Conservation (phyloP, 208 protist species). For the Tritrichomonas foetus region DNA sequence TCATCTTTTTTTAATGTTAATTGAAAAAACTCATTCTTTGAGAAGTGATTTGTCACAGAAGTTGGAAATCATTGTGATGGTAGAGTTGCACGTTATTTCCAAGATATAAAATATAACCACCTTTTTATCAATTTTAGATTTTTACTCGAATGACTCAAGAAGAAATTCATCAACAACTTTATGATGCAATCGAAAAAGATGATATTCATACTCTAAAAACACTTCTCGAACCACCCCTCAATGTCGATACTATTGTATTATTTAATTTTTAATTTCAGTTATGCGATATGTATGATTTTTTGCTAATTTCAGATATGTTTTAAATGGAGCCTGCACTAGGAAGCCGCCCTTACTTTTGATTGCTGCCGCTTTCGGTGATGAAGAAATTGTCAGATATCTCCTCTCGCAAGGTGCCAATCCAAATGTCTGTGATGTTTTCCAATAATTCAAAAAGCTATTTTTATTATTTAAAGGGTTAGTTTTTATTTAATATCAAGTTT, state of each 20-base stretch:
- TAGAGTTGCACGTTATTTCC: too few species aligned
- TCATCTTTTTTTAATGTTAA: too few species aligned
- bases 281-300: too few species aligned
- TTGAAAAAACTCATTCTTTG: too few species aligned
- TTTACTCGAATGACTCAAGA: background rate
- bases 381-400: background rate
- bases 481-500: too few species aligned
- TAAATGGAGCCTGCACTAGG: background rate
- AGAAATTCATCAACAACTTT: background rate
- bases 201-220: background rate
- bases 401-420: conserved; percentile 5
- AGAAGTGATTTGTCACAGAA: too few species aligned
- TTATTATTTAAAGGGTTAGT: too few species aligned
- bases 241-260: background rate
- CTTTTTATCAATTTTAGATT: too few species aligned
- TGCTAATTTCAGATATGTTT: background rate
- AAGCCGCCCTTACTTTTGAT: background rate
- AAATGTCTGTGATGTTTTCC: background rate
- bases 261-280: background rate
- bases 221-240: background rate
- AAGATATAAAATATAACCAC: too few species aligned
- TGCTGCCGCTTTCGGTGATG: background rate
- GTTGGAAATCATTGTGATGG: too few species aligned
- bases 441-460: too few species aligned
- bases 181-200: background rate